Evolutionary conservation across 306 rosid genomes (phyloP).

Genomic region (Medicago lupulina): DNA sequence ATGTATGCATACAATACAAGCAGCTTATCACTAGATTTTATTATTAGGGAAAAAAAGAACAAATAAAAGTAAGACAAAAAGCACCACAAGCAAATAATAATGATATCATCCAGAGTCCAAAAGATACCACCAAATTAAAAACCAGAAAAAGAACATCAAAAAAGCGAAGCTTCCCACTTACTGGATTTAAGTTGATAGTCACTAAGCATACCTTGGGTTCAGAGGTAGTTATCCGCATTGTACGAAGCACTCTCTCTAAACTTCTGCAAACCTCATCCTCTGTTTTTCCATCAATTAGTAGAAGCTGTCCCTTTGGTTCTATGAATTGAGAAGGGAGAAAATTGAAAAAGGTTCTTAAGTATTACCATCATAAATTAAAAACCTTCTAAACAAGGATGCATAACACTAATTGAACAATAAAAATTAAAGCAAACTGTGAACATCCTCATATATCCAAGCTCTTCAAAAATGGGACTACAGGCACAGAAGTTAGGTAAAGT

Average conservation of each 20-base stretch:
- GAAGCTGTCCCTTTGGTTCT: conserved; percentile 99
- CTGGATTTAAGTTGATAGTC: conserved; percentile 29
- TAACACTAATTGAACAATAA: conserved; percentile 21
- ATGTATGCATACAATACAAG: conserved; percentile 26
- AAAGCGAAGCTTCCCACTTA: conserved; percentile 22
- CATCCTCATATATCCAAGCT: not conserved
- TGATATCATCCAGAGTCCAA: conserved; percentile 20
- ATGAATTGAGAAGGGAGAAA: conserved; percentile 34
- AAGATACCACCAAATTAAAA: conserved; percentile 26
- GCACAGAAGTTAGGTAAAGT: conserved; percentile 21
- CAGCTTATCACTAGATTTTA: conserved; percentile 31
- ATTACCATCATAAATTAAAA: conserved; percentile 32
- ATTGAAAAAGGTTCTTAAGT: conserved; percentile 33
- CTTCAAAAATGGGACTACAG: conserved; percentile 5
- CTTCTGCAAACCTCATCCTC: conserved; percentile 86
- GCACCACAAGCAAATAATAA: conserved; percentile 27
- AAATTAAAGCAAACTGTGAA: conserved; percentile 18
- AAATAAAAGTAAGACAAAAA: conserved; percentile 27
- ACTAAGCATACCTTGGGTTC: conserved; percentile 83
- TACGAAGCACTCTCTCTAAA: conserved; percentile 92
- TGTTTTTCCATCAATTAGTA: conserved; percentile 90
- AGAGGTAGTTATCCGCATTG: conserved; percentile 86
- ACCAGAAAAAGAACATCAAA: conserved; percentile 21
- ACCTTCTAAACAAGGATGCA: conserved; percentile 28
- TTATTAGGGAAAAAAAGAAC: not conserved